Percentiles rank a stretch among this genome's conserved stretches.
Conservation (phyloP, 106 monocot species). For the Chionographis japonica region DNA sequence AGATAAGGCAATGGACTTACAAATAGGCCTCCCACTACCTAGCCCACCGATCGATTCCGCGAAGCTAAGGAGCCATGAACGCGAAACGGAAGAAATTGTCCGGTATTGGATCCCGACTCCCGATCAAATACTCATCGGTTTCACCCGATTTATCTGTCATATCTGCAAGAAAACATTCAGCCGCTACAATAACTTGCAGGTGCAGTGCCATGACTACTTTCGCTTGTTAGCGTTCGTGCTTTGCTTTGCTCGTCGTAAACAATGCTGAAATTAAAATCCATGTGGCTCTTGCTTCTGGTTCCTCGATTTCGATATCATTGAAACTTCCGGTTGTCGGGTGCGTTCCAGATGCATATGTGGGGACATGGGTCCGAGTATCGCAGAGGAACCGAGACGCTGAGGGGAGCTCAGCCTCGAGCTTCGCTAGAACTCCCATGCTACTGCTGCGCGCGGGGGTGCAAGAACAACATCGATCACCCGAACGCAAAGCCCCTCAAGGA, state of each 20-base stretch:
- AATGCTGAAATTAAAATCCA: too few species aligned
- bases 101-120: slow-evolving; percentile 6
- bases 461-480: background rate
- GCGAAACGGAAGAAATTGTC: background rate
- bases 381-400: background rate
- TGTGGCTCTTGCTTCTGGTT: too few species aligned
- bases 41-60: too few species aligned
- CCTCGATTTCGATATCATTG: too few species aligned
- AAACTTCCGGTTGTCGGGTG: too few species aligned
- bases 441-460: slow-evolving; percentile 1
- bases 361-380: background rate
- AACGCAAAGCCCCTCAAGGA: slow-evolving; percentile 3
- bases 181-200: slow-evolving; percentile 4
- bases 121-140: background rate
- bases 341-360: slow-evolving; percentile 3
- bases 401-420: background rate
- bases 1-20: too few species aligned
- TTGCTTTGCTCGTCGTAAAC: background rate
- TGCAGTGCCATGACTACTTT: background rate
- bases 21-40: too few species aligned
- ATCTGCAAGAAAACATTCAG: slow-evolving; percentile 5
- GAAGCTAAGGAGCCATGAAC: too few species aligned
- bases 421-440: background rate
- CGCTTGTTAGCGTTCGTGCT: background rate
- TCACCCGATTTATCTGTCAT: background rate